phyloP scores from a whole-genome alignment of 2,329 filamentous ascomycete species.

The Fonsecaea erecta region DNA sequence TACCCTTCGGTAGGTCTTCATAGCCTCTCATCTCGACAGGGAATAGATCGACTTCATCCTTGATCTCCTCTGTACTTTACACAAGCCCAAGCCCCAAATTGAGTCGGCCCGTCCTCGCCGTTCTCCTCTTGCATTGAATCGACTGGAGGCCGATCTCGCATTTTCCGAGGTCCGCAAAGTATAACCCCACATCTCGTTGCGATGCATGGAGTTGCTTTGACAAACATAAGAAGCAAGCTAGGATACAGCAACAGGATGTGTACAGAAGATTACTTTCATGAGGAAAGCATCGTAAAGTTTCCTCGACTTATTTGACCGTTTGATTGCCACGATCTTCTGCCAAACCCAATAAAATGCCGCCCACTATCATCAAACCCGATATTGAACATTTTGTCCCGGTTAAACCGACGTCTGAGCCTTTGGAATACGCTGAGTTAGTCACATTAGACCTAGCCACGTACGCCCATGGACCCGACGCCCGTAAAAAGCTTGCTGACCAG shows the following conservation, averaged over 20 bases:
- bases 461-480: neutral
- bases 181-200: neutral
- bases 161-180: neutral
- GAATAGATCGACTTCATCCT: neutral
- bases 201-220: neutral
- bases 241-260: neutral
- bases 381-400: conserved; percentile 7
- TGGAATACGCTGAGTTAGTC: conserved; percentile 12
- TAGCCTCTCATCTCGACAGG: neutral
- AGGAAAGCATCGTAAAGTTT: neutral
- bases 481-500: conserved; percentile 6
- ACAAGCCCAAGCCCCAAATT: neutral
- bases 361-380: neutral
- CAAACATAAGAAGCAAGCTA: neutral
- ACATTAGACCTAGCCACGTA: conserved; percentile 10
- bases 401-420: neutral
- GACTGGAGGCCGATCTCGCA: neutral
- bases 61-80: neutral
- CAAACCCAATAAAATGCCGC: neutral
- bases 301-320: neutral
- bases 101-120: neutral
- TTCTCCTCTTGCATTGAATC: neutral
- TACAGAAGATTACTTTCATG: neutral
- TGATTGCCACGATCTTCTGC: neutral
- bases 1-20: neutral